These are phyloP conservation scores for Suhomyces chickasaworum DNA, from an alignment of 1,139 yeast genomes.

Conservation along the genomic window DNA sequence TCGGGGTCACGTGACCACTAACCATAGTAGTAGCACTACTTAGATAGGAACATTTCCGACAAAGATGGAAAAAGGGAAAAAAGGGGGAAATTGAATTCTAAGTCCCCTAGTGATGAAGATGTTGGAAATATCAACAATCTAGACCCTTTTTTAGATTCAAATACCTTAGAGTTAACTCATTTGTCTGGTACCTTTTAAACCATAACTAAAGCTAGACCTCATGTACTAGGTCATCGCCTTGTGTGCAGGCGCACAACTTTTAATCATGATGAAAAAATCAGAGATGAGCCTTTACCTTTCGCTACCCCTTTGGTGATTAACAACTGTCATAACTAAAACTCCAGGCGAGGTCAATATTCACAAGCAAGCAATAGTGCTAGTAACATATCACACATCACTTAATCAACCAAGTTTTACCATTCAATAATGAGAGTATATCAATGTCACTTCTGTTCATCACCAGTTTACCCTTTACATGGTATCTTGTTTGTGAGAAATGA, in stretches of 20 bases:
- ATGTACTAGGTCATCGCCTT: slow-evolving; percentile 7
- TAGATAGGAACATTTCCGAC: too few relatives aligned
- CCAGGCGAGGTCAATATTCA: slow-evolving; percentile 8
- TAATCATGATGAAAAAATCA: slow-evolving; percentile 7
- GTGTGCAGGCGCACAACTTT: slow-evolving; percentile 7
- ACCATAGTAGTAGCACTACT: too few relatives aligned
- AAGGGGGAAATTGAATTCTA: too few relatives aligned
- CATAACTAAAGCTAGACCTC: too few relatives aligned
- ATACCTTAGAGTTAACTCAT: too few relatives aligned
- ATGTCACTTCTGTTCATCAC: slow-evolving; percentile 97
- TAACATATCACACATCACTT: not conserved
- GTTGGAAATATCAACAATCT: too few relatives aligned
- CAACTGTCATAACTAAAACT: not conserved
- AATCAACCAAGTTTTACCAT: not conserved
- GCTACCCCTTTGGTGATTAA: slow-evolving; percentile 3
- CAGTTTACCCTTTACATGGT: slow-evolving; percentile 97
- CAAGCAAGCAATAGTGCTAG: not conserved
- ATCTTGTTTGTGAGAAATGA: slow-evolving; percentile 97
- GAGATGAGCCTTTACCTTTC: slow-evolving; percentile 8
- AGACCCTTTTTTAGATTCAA: too few relatives aligned
- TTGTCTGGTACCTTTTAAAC: too few relatives aligned
- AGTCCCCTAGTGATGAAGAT: too few relatives aligned
- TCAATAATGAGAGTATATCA: slow-evolving; percentile 81
- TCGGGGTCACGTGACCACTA: not conserved
- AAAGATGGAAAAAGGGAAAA: too few relatives aligned